Evolutionary conservation across 2,329 filamentous ascomycete species (phyloP).

Genomic region (Xylaria polymorpha): DNA sequence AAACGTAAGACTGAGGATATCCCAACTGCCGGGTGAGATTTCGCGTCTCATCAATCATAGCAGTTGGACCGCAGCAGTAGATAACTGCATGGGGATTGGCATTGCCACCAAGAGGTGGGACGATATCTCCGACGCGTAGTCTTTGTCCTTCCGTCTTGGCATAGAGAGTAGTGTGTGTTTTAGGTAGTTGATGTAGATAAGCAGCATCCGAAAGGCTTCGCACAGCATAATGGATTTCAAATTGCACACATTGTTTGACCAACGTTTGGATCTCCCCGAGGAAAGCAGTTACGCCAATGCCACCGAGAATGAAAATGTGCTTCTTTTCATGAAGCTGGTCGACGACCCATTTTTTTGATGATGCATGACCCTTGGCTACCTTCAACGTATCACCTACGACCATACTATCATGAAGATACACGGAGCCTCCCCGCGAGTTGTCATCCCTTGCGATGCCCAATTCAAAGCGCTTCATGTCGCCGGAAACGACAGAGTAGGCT

Average conservation of each 20-base stretch:
- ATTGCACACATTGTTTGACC: conserved; percentile 31
- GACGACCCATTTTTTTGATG: conserved; percentile 14
- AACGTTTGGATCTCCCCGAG: conserved; percentile 44
- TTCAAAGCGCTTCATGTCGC: conserved; percentile 62
- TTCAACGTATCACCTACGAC: conserved; percentile 63
- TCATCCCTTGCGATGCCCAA: conserved; percentile 69
- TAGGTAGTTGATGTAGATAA: conserved; percentile 46
- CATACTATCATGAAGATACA: conserved; percentile 65
- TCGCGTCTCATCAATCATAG: conserved; percentile 44
- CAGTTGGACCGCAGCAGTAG: conserved; percentile 50
- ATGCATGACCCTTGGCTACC: conserved; percentile 52
- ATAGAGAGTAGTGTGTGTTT: conserved; percentile 43
- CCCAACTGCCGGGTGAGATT: conserved; percentile 38
- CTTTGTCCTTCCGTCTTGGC: conserved; percentile 45
- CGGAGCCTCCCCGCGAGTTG: conserved; percentile 68
- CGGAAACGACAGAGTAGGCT: conserved; percentile 69
- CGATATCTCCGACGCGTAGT: conserved; percentile 53
- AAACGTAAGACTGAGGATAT: conserved; percentile 44
- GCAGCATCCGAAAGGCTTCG: conserved; percentile 47
- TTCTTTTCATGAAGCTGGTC: conserved; percentile 34
- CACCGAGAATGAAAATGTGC: conserved; percentile 49
- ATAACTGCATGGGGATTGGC: conserved; percentile 45
- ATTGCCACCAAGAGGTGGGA: conserved; percentile 42
- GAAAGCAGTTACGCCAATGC: conserved; percentile 50
- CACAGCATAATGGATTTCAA: conserved; percentile 49